Evolutionary conservation across 495 filamentous ascomycete species (phyloP), one percentile per base, ranked within the genome.

Genomic region (Daldinia concentrica): DNA sequence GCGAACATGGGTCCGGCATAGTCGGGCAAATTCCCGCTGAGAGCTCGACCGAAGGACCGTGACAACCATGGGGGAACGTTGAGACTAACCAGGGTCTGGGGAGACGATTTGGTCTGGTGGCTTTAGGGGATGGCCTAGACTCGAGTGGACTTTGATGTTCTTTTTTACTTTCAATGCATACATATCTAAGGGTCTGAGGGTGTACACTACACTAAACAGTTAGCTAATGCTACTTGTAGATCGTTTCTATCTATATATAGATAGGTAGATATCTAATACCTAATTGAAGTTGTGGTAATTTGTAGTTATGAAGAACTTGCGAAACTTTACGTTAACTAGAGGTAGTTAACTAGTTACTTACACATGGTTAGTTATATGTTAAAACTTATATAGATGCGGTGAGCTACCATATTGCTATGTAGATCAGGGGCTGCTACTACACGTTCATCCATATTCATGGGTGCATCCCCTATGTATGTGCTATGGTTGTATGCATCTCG

Each of bases 51-150:
- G 54, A 63, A 14, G 37, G 45, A 60, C 43, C 48, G 63, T 58
- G 39, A 14, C 50, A 54, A 29, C 50, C 48, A 39, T 48, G 50
- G 17, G 27, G 41, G 32, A 34, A 65, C 37, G 30, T 68, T 61
- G 41, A 22, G 17, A 55, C 36, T 55, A 50, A 43, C 50, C 11
- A 9, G 58, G 57, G 27, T 68, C 6, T 8, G 24, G 41, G 54
- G 24, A 48, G 41, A 22, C 41, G 41, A 17, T 11, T 24, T 34
- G 24, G 57, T 19, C n/a, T n/a, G n/a, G n/a, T n/a, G n/a, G n/a
- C n/a, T n/a, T 63, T 54, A 54, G 36, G 63, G 52, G 41, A 37
- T 39, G 68, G 58, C 52, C 63, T 58, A 66, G 63, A 62, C 68
- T 61, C 30, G 27, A 22, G 14, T 8, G 12, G 30, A 24, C 29